Evolutionary conservation across 2,329 filamentous ascomycete species (phyloP).

Genomic region (Hymenoscyphus scutula): DNA sequence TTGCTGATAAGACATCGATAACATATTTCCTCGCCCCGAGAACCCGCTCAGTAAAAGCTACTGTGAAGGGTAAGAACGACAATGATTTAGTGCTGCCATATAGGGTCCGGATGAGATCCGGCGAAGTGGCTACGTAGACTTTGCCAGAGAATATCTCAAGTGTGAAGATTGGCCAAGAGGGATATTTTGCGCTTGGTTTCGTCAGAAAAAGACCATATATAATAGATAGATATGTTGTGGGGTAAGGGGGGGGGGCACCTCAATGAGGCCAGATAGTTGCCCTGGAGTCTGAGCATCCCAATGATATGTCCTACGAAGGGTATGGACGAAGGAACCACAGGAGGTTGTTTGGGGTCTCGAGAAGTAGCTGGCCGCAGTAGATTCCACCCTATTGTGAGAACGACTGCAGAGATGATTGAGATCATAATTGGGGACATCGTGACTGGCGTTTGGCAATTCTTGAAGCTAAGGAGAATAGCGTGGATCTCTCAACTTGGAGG

Average conservation of each 20-base stretch:
- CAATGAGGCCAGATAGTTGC: neutral
- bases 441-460: neutral
- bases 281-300: conserved; percentile 16
- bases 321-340: conserved; percentile 14
- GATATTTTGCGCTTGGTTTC: conserved; percentile 11
- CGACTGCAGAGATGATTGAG: neutral
- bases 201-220: conserved; percentile 5
- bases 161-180: conserved; percentile 39
- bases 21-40: neutral
- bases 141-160: conserved; percentile 44
- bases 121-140: conserved; percentile 44
- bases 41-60: neutral
- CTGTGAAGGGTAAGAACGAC: conserved; percentile 5
- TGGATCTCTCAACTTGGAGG: neutral
- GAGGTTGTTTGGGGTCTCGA: conserved; percentile 12
- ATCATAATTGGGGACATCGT: neutral
- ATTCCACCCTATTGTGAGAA: neutral
- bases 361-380: neutral
- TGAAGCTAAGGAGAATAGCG: neutral
- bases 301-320: conserved; percentile 21
- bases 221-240: neutral
- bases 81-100: conserved; percentile 32
- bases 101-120: conserved; percentile 40
- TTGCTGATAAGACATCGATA: neutral
- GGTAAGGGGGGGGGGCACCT: neutral